Evolutionary conservation across 257 asterid genomes (phyloP).

Genomic region (Haberlea rhodopensis): DNA sequence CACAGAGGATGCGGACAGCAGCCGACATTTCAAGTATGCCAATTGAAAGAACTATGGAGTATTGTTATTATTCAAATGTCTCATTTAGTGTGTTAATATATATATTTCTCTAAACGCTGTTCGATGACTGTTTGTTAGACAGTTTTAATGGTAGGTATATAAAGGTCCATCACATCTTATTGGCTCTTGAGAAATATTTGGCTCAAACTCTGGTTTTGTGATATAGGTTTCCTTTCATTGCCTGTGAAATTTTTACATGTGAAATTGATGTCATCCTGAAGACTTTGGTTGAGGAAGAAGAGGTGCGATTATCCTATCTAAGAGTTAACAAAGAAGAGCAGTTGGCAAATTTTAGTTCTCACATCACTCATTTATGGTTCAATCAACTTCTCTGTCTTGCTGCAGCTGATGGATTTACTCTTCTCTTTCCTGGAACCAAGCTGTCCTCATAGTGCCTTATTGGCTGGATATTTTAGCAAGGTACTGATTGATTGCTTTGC

Average conservation of each 20-base stretch:
- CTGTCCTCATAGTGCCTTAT: constrained; percentile 75
- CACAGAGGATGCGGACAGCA: constrained; percentile 84
- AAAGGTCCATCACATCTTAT: not conserved
- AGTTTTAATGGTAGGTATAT: constrained; percentile 9
- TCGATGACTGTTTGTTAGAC: not conserved
- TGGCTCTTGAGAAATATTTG: constrained; percentile 16
- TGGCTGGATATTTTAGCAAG: constrained; percentile 99
- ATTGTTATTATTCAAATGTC: not conserved
- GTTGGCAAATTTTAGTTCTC: constrained; percentile 22
- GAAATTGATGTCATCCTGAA: constrained; percentile 96
- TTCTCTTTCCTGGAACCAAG: constrained; percentile 93
- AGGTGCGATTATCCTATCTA: constrained; percentile 47
- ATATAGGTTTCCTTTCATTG: constrained; percentile 90
- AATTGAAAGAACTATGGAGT: not conserved
- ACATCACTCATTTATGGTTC: constrained; percentile 19
- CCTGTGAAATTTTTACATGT: constrained; percentile 94
- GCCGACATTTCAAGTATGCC: constrained; percentile 80
- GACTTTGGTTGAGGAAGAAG: constrained; percentile 92
- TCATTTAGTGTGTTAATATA: constrained; percentile 5
- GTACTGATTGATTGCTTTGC: constrained; percentile 37
- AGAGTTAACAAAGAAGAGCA: constrained; percentile 15
- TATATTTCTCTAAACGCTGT: not conserved
- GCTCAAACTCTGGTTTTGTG: constrained; percentile 24
- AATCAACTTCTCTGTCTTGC: constrained; percentile 23
- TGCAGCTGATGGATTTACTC: constrained; percentile 91